A percentile compares a stretch with the other conserved stretches of the same genome.
Conservation (phyloP, 352 stramenopile species). For the Pythium guiyangense region DNA sequence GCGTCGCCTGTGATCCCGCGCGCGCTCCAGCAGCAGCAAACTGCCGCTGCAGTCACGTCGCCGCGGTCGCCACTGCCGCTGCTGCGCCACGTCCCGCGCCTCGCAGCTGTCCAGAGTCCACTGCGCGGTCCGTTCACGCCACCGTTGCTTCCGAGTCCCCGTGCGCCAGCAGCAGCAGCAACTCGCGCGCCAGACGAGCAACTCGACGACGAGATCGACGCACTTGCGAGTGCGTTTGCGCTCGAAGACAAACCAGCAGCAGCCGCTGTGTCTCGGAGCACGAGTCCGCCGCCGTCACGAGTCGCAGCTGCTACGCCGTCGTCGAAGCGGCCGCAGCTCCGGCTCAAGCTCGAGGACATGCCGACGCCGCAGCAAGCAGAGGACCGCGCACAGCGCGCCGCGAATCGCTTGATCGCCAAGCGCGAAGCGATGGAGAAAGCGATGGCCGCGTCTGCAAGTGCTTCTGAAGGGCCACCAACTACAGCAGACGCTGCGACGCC, state of each 20-base stretch:
- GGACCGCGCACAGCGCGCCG: slow-evolving; percentile 66
- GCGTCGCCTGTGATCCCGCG: slow-evolving; percentile 1
- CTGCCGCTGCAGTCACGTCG: neutral
- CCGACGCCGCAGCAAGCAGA: slow-evolving; percentile 82
- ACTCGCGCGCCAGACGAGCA: slow-evolving; percentile 11
- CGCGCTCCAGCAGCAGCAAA: neutral
- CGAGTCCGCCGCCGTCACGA: slow-evolving; percentile 1
- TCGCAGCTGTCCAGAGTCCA: neutral
- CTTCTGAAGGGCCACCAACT: slow-evolving; percentile 5
- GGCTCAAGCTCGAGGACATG: slow-evolving; percentile 85
- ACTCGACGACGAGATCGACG: slow-evolving; percentile 33
- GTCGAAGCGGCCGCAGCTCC: slow-evolving; percentile 56
- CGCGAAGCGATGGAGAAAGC: slow-evolving; percentile 67
- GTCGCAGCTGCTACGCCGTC: slow-evolving; percentile 8
- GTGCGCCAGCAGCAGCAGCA: neutral
- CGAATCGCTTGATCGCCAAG: slow-evolving; percentile 66
- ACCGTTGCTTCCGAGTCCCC: neutral
- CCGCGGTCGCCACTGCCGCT: neutral
- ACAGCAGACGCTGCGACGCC: slow-evolving; percentile 2
- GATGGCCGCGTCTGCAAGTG: slow-evolving; percentile 22
- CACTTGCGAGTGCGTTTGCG: slow-evolving; percentile 33
- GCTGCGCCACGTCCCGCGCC: neutral
- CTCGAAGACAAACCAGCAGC: slow-evolving; percentile 70
- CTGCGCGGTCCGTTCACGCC: slow-evolving; percentile 4
- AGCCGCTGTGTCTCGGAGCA: too few species aligned